Percentiles rank a stretch among this genome's conserved stretches.
phyloP scores from a whole-genome alignment of 495 filamentous ascomycete genomes.

The Thozetella sp. region DNA sequence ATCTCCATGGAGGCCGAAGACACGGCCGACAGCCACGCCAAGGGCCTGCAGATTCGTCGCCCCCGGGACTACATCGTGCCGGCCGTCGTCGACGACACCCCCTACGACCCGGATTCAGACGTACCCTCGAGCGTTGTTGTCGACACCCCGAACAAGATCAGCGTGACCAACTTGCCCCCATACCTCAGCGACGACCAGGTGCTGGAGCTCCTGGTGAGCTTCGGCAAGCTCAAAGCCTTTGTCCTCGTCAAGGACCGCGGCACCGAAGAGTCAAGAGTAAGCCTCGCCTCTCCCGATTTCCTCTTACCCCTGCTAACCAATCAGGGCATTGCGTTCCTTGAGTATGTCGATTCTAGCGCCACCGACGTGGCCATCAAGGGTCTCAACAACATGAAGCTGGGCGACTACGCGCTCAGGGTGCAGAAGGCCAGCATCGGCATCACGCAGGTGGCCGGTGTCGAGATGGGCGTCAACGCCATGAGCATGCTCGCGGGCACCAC shows the following conservation, averaged over 20 bases:
- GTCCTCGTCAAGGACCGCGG: slow-evolving; percentile 84
- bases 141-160: slow-evolving; percentile 94
- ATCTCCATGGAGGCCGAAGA: slow-evolving; percentile 81
- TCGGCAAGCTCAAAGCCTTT: slow-evolving; percentile 93
- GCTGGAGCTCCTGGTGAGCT: slow-evolving; percentile 82
- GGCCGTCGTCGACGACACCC: slow-evolving; percentile 71
- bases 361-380: slow-evolving; percentile 90
- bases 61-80: slow-evolving; percentile 99
- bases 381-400: slow-evolving; percentile 89
- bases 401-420: slow-evolving; percentile 83
- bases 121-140: slow-evolving; percentile 78
- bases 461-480: slow-evolving; percentile 98
- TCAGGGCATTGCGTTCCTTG: slow-evolving; percentile 95
- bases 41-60: slow-evolving; percentile 74
- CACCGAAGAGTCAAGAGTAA: slow-evolving; percentile 86
- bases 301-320: slow-evolving; percentile 14
- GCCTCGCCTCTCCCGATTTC: slow-evolving; percentile 25
- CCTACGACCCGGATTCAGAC: slow-evolving; percentile 67
- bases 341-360: slow-evolving; percentile 77
- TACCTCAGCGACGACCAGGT: slow-evolving; percentile 91
- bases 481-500: slow-evolving; percentile 97
- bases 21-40: slow-evolving; percentile 49
- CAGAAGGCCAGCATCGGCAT: slow-evolving; percentile 87
- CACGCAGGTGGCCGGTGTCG: slow-evolving; percentile 84
- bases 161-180: slow-evolving; percentile 82